A percentile compares a stretch with the other conserved stretches of the same genome.
Conservation (phyloP, 305 asterid genomes). For the Ajuga reptans region DNA sequence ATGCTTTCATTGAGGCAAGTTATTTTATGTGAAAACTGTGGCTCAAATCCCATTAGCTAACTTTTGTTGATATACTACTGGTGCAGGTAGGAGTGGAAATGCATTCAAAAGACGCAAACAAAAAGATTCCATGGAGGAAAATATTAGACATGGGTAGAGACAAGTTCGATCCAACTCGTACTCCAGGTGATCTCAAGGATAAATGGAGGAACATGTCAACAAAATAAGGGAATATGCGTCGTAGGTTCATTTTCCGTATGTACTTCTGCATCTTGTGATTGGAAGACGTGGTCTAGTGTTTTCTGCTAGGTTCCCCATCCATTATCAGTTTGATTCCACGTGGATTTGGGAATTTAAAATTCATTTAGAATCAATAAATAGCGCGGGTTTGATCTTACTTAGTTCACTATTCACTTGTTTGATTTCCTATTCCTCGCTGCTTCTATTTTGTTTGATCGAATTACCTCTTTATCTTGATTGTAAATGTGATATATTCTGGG, state of each 20-base stretch:
- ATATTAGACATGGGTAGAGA: slow-evolving; percentile 43
- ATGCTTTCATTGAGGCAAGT: background rate
- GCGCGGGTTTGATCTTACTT: too few species aligned
- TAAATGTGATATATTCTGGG: too few species aligned
- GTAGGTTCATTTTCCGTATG: background rate
- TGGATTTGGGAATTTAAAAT: too few species aligned
- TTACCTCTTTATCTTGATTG: too few species aligned
- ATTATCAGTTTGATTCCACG: too few species aligned
- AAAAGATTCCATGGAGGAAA: slow-evolving; percentile 55
- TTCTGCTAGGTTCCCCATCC: too few species aligned
- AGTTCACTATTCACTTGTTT: too few species aligned
- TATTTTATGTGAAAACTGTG: background rate
- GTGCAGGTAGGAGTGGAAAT: slow-evolving; percentile 48
- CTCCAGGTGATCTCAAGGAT: slow-evolving; percentile 56
- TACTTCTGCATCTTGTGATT: background rate
- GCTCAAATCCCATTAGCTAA: background rate
- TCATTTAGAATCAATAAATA: too few species aligned
- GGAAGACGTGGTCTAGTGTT: too few species aligned
- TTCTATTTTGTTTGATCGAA: too few species aligned
- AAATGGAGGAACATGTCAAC: slow-evolving; percentile 51
- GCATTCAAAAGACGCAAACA: slow-evolving; percentile 20
- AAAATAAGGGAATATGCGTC: slow-evolving; percentile 16
- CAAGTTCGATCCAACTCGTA: slow-evolving; percentile 49
- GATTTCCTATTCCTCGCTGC: too few species aligned
- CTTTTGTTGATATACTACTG: background rate